phyloP scores from a whole-genome alignment of 768 basidiomycete species.

The Trametes cingulata region DNA sequence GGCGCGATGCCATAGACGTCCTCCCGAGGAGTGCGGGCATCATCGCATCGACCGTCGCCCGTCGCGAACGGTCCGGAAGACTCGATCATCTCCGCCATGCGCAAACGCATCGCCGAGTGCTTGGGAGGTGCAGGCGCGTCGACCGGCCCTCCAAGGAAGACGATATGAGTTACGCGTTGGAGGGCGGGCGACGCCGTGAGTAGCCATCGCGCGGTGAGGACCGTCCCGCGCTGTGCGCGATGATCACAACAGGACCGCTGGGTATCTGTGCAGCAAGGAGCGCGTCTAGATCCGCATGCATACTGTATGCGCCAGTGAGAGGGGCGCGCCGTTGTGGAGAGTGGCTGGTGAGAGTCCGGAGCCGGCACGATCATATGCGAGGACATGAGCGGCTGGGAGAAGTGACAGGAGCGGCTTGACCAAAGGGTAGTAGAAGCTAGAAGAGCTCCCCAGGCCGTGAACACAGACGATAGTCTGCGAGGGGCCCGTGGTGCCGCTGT shows the following conservation, averaged over 20 bases:
- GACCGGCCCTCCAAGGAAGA: neutral
- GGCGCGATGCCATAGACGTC: neutral
- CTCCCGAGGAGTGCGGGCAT: neutral
- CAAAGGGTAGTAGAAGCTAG: neutral
- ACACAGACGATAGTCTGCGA: neutral
- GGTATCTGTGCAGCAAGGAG: neutral
- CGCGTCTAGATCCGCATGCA: slow-evolving; percentile 4
- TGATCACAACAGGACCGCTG: neutral
- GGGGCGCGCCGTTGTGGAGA: neutral
- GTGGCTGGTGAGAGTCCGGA: neutral
- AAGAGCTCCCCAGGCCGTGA: neutral
- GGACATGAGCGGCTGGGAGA: neutral
- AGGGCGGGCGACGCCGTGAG: neutral
- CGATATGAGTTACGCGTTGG: neutral
- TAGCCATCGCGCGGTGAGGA: slow-evolving; percentile 1
- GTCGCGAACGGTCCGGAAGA: neutral
- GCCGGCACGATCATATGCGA: neutral
- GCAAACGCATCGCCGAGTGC: neutral
- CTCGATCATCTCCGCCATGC: neutral
- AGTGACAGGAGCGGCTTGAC: slow-evolving; percentile 5
- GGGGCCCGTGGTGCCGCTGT: neutral
- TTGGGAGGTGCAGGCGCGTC: neutral
- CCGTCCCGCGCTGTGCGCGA: slow-evolving; percentile 7
- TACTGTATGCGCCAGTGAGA: neutral
- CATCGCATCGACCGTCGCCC: neutral